Percentiles rank a stretch among this genome's conserved stretches.
phyloP scores from a whole-genome alignment of 257 asterid genomes.

The Lantana camara region DNA sequence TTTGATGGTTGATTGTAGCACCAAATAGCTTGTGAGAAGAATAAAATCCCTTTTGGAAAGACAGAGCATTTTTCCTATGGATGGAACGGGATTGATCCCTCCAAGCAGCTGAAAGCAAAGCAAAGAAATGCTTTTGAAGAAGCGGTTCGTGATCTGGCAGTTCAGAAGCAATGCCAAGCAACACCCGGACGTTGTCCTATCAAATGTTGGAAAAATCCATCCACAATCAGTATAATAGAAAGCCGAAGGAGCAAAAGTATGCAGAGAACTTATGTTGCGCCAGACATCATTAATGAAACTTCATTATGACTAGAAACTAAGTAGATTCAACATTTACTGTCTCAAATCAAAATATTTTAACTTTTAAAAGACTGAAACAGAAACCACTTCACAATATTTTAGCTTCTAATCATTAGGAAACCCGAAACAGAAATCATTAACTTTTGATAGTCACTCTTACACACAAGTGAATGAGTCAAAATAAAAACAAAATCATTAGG shows the following conservation, averaged over 20 bases:
- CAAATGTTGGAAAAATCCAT: neutral
- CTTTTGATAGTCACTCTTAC: too few relatives aligned
- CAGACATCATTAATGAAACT: neutral
- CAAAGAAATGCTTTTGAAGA: constrained; percentile 77
- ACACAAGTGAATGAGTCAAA: too few relatives aligned
- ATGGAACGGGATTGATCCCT: constrained; percentile 42
- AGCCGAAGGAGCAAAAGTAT: constrained; percentile 9
- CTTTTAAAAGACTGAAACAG: too few relatives aligned
- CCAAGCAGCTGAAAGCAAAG: constrained; percentile 77
- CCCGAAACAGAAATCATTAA: too few relatives aligned
- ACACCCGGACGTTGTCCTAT: constrained; percentile 73
- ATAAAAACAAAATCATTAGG: neutral
- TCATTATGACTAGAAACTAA: neutral
- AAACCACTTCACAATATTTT: too few relatives aligned
- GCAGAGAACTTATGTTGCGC: neutral
- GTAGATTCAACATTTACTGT: neutral
- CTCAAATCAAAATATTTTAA: neutral
- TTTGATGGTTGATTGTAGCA: constrained; percentile 32
- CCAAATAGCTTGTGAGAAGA: constrained; percentile 38
- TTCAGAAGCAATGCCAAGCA: constrained; percentile 73
- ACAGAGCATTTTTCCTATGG: constrained; percentile 29
- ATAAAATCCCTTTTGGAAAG: constrained; percentile 52
- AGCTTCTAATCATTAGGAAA: too few relatives aligned
- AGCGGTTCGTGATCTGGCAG: constrained; percentile 78
- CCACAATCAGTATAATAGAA: neutral